Base-by-base conservation (phyloP, 345 rosid genomes). In the Chamaenerion angustifolium region DNA sequence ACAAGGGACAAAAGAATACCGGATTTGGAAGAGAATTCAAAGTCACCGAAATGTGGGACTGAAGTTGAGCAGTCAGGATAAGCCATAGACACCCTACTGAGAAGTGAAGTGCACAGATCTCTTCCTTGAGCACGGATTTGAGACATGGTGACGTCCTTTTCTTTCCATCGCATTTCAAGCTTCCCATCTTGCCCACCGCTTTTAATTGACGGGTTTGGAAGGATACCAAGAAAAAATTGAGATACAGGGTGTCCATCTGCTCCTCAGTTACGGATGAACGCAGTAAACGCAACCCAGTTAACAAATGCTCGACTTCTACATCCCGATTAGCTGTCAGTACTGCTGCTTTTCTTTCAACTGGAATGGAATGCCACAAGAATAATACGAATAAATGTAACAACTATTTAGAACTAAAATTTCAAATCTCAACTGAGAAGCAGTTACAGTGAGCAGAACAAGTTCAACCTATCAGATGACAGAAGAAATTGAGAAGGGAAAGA, bases 201-300 rank as follows among this genome's bases (percentile, higher is more conserved):
- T 14, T 49, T 49, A 6, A 83, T 25, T 2, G 76, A 64, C 42
- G 83, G 35, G 56, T 69, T 73, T 1, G 95, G 79, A 60, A 78
- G 78, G 37, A 70, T 0, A 21, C 25, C 2, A 21, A 21, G 25
- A 21, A 21, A 4, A 21, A 21, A 21, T 21, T 21, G 25, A 21
- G 25, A 78, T 62, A 78, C 93, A 45, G 85, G 25, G 66, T 72
- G 15, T 66, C 57, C 13, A 78, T 68, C 70, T 87, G 87, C 50
- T 75, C 78, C 53, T 80, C 54, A 0, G 54, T 65, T 40, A 80
- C 68, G 59, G 66, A 70, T 2, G 98, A 82, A 16, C 78, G 70
- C 3, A 87, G 78, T 64, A 83, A 75, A n/a, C 71, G 79, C 55
- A 90, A 19, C 43, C 68, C 73, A 14, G 37, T 5, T 31, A 31